Evolutionary conservation across 345 rosid species (phyloP).

Genomic region (Anastatica hierochuntica): DNA sequence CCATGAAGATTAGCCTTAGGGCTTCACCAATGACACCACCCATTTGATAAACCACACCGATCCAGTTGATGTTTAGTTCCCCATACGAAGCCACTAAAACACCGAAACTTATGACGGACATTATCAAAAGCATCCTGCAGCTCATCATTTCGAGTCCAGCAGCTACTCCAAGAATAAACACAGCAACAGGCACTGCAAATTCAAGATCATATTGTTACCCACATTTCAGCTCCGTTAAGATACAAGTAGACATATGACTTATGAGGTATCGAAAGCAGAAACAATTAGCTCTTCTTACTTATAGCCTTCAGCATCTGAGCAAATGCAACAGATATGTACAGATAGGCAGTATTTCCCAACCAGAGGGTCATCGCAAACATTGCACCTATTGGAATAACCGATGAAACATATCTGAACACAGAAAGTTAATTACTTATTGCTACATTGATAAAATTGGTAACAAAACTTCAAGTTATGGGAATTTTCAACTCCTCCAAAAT

Average conservation of each 20-base stretch:
- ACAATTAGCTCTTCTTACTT: constrained; percentile 47
- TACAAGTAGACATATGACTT: neutral
- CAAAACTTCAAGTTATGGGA: neutral
- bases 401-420: constrained; percentile 57
- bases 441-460: neutral
- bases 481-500: constrained; percentile 17
- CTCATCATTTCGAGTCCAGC: constrained; percentile 95
- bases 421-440: constrained; percentile 14
- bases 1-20: constrained; percentile 81
- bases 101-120: constrained; percentile 92
- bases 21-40: constrained; percentile 98
- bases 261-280: neutral
- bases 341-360: constrained; percentile 97
- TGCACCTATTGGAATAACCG: constrained; percentile 92
- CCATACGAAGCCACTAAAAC: constrained; percentile 96
- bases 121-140: constrained; percentile 86
- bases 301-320: constrained; percentile 98
- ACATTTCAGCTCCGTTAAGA: neutral
- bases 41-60: constrained; percentile 98
- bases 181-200: constrained; percentile 96
- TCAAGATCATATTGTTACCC: constrained; percentile 5
- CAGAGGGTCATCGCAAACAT: constrained; percentile 98
- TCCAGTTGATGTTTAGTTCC: constrained; percentile 85
- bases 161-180: constrained; percentile 84
- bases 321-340: constrained; percentile 89